Conservation (phyloP, 768 basidiomycete species). For the Naematelia encephala region DNA sequence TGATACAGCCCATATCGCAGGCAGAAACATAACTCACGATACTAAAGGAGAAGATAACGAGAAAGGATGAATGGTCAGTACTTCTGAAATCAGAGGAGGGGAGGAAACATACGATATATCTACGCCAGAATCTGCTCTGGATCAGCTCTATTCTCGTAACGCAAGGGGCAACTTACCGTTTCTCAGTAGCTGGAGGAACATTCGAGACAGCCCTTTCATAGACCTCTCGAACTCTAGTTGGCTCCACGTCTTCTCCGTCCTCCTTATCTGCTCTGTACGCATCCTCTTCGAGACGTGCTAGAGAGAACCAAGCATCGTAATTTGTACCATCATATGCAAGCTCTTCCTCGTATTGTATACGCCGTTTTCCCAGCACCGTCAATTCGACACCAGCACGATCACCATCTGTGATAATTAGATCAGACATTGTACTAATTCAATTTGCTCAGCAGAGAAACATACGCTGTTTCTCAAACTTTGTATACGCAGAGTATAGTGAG, state of each 20-base stretch:
- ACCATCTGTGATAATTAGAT: conserved; percentile 56
- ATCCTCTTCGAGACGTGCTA: conserved; percentile 85
- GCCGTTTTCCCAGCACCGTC: conserved; percentile 93
- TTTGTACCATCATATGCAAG: conserved; percentile 83
- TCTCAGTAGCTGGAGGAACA: conserved; percentile 89
- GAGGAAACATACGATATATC: conserved; percentile 51
- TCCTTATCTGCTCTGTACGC: conserved; percentile 71
- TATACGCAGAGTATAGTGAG: conserved; percentile 74
- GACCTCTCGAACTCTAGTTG: conserved; percentile 77
- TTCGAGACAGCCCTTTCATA: conserved; percentile 95
- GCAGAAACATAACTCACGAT: conserved; percentile 16
- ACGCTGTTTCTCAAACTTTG: conserved; percentile 95
- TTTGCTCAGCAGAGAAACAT: too few species aligned
- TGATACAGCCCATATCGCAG: neutral
- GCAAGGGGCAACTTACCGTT: conserved; percentile 59
- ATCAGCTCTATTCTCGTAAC: neutral
- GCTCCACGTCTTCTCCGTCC: conserved; percentile 54
- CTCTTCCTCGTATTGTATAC: conserved; percentile 98
- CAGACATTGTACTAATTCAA: neutral
- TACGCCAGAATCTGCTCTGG: conserved; percentile 47
- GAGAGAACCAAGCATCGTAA: conserved; percentile 99
- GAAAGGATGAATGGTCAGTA: conserved; percentile 5
- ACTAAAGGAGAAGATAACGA: conserved; percentile 8
- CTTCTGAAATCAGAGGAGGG: neutral
- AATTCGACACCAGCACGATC: conserved; percentile 79